Base-by-base conservation (phyloP, 305 asterid species). In the Fraxinus baroniana region DNA sequence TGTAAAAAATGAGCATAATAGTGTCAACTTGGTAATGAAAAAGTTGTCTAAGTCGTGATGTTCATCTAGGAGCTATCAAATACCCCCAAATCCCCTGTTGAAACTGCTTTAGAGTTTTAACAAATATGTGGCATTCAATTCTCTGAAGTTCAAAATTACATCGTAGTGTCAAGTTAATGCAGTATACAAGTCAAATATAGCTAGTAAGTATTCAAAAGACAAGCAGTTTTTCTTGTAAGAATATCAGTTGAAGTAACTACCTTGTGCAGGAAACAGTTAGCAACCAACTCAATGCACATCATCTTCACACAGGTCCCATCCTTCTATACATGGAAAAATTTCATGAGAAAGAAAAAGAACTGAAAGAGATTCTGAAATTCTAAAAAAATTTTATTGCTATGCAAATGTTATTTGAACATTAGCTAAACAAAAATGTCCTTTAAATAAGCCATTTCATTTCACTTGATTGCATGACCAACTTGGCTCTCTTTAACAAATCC, bases 261-360 rank as follows among this genome's bases (percentile, higher is more conserved):
- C 98, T 90, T 95, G 73, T 97, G 92, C 87, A 94, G 88, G 92
- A 95, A 95, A 86, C 98, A 97, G 87, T 94, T 91, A 20, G 91
- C 98, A 15, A 94, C 98, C 91, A 95, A 86, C 91, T 95, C 99
- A 82, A 94, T 86, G 89, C 98, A 94, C 98, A 94, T 94, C 39
- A 86, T 81, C 90, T 84, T 90, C 49, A 80, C 83, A 86, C 79
- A 32, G 32, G 84, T 87, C 77, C 92, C 97, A 72, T 84, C 93
- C 98, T 94, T 80, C 77, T 32, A 39, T 3, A 76, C 76, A 85
- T 41, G 81, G 24, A 72, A 22, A 44, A 78, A 3, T 37, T 35
- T 33, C 0, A 20, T 37, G 73, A 74, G 74, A 35, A 79, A n/a
- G 64, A 76, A 79, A 73, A 37, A 60, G 33, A 32, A 77, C 26